Evolutionary conservation across 2,329 filamentous ascomycete species (phyloP), one percentile per base, ranked within the genome.

Genomic region (Cladosporium halotolerans): DNA sequence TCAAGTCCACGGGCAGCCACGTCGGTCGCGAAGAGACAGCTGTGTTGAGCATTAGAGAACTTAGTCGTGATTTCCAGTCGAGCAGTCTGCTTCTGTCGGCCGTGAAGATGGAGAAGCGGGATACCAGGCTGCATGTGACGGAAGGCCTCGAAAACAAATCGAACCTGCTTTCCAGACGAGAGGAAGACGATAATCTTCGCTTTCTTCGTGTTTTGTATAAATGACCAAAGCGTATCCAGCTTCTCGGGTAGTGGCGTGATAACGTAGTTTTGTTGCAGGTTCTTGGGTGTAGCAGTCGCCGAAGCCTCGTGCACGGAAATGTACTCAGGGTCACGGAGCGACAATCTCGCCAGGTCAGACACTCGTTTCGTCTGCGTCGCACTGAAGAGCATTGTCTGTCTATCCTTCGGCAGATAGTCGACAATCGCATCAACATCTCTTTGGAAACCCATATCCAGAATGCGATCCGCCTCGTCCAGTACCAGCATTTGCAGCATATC

Each of bases 371-470:
- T 97, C 71, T 99, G 93, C 0, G 93, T 99, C 0, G 93, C 93
- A 66, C 88, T 95, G 76, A 97, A 99, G 9, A 99, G 81, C 66
- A 99, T 78, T 0, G 93, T 99, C 72, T 99, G 93, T 57, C 93
- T 79, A 28, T 85, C 76, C 62, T 83, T 85, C 1, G 93, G 93
- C 1, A 99, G 76, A 67, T 97, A 95, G 57, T 95, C 90, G 28
- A 99, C 74, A 47, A 99, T 87, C 0, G 93, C 93, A 71, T 99
- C 93, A 3, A 99, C 85, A 1, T 89, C 89, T 4, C 79, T 77
- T 70, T 95, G 86, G 69, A 99, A 99, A 4, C 93, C 93, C 89
- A 97, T 93, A 66, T 99, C 93, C 79, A 99, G 84, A 65, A 96
- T 96, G 38, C 93, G 83, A 70, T 99, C 93, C 2, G 93, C 93